Percentiles rank a stretch among this genome's conserved stretches.
Evolutionary conservation across 2,329 filamentous ascomycete species (phyloP).

Genomic region (Periconia sp.): DNA sequence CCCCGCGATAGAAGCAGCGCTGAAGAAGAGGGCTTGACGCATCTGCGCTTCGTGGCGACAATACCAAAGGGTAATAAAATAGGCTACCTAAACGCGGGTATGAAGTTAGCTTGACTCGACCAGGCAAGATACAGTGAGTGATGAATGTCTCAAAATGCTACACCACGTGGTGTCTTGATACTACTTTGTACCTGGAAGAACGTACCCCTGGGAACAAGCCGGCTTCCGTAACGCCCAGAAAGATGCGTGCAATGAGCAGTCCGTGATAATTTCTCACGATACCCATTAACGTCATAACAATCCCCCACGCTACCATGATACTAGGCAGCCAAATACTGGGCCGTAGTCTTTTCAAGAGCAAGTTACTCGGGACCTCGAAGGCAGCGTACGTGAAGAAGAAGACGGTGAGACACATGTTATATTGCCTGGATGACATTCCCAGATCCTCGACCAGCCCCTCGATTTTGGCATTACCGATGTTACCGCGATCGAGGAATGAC

Average conservation of each 20-base stretch:
- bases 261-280: conserved; percentile 50
- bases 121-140: too few relatives aligned
- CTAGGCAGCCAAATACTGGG: conserved; percentile 47
- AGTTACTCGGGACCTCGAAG: conserved; percentile 59
- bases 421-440: conserved; percentile 56
- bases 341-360: conserved; percentile 61
- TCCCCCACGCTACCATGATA: conserved; percentile 55
- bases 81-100: too few relatives aligned
- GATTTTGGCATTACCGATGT: conserved; percentile 49
- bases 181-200: too few relatives aligned
- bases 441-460: conserved; percentile 33
- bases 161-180: too few relatives aligned
- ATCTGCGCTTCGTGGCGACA: conserved; percentile 61
- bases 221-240: conserved; percentile 45
- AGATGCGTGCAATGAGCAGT: conserved; percentile 49
- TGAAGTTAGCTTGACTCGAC: too few relatives aligned
- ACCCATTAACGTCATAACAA: conserved; percentile 54
- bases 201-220: too few relatives aligned
- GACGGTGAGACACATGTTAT: conserved; percentile 64
- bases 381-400: conserved; percentile 61
- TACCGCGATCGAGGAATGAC: conserved; percentile 37
- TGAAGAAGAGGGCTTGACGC: conserved; percentile 62
- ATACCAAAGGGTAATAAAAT: conserved; percentile 66
- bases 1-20: conserved; percentile 58
- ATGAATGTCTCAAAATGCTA: too few relatives aligned